Conservation (phyloP, 2,329 filamentous ascomycete genomes). For the Botrytis galanthina region DNA sequence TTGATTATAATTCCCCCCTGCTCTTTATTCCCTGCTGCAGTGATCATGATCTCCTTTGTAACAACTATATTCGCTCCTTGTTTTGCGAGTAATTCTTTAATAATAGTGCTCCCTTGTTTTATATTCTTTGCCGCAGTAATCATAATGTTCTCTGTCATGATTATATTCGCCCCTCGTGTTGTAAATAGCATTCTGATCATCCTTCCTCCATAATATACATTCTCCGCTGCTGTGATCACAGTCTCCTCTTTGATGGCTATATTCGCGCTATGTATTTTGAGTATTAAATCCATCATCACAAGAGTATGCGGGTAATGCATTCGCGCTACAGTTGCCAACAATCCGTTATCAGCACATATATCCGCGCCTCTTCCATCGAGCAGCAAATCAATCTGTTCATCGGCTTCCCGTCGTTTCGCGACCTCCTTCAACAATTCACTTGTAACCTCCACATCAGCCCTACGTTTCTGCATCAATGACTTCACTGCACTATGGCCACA, state of each 20-base stretch:
- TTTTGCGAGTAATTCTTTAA: not conserved
- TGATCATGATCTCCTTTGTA: not conserved
- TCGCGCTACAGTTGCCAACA: not conserved
- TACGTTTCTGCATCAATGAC: not conserved
- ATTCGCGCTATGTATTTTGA: not conserved
- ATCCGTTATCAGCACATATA: no score
- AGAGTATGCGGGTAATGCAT: not conserved
- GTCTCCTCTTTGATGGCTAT: no score
- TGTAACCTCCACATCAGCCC: not conserved
- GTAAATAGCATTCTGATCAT: not conserved
- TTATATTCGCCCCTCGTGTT: not conserved
- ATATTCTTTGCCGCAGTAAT: fast-evolving
- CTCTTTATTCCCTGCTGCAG: fast-evolving
- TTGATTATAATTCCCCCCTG: no score
- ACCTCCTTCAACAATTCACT: not conserved
- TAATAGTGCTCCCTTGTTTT: fast-evolving
- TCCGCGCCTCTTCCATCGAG: not conserved
- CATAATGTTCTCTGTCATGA: not conserved
- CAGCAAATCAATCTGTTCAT: fast-evolving
- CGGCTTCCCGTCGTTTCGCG: not conserved
- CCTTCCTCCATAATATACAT: fast-evolving
- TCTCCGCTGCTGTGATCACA: not conserved
- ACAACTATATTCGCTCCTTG: not conserved
- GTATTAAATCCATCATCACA: not conserved
- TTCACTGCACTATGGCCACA: not conserved